These are phyloP conservation scores for Lecanoromycetidae sp. DNA, from an alignment of 2,329 filamentous ascomycete species.

Conservation along the genomic window DNA sequence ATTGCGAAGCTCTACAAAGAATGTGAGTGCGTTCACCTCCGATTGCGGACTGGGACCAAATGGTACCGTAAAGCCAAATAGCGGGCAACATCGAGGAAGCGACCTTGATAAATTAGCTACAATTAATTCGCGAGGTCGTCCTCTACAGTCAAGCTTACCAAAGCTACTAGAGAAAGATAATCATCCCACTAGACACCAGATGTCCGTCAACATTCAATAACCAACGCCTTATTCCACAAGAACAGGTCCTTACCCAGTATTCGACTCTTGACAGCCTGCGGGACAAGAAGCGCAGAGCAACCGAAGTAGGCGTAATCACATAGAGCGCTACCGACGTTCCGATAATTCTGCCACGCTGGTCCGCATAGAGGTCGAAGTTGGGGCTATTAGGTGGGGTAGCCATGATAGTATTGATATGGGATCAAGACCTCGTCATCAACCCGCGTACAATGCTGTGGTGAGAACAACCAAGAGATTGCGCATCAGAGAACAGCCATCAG, in stretches of 20 bases:
- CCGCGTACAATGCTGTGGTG: too few relatives aligned
- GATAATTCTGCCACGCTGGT: conserved; percentile 8
- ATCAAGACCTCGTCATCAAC: too few relatives aligned
- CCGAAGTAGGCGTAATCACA: background rate
- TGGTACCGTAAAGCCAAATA: background rate
- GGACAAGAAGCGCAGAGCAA: conserved; percentile 4
- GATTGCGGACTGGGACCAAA: background rate
- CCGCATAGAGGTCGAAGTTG: background rate
- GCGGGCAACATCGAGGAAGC: background rate
- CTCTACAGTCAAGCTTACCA: background rate
- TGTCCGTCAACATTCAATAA: background rate
- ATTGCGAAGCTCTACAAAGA: background rate
- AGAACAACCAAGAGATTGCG: too few relatives aligned
- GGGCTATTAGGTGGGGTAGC: too few relatives aligned
- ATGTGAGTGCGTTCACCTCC: background rate
- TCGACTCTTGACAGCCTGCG: conserved; percentile 6
- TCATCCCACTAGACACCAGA: conserved; percentile 10
- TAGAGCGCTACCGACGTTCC: background rate
- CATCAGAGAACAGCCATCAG: too few relatives aligned
- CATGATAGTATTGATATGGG: too few relatives aligned
- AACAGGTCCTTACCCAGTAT: conserved; percentile 6
- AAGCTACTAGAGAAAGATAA: conserved; percentile 1
- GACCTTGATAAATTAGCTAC: background rate
- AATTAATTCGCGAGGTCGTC: background rate
- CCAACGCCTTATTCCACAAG: background rate